Base-by-base conservation (phyloP, 78 protist species). In the Fonticula alba region DNA sequence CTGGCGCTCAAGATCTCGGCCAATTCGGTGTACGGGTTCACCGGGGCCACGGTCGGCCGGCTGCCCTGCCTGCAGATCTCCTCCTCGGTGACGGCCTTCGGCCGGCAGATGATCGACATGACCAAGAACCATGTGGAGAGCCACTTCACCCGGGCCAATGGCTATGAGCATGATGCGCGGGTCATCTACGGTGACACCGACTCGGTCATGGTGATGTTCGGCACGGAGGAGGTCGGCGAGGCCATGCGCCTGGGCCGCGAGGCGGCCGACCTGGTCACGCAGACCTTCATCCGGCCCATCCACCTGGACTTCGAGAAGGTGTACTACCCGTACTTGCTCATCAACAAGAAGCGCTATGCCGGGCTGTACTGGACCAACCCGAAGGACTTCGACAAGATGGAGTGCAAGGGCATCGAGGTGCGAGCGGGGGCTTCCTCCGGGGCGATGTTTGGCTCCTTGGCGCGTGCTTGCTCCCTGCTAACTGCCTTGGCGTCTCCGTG, bases 11-110 rank as follows among this genome's bases (percentile, higher is more conserved):
- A 95, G 81, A 72, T 95, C 35, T 66, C 84, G 0, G 99, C 99
- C 3, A 97, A 97, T 78, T 91, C 98, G 19, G 99, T 97, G n/a
- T 97, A 97, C 74, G 99, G 99, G 31, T 97, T 97, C 72, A 95
- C 99, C 7, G 99, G 99, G 20, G 95, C 99, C 10, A 74, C 80
- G 46, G 92, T 83, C 14, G 99, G 99, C 32, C 79, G 85, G 73
- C 76, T 97, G 47, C 99, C 99, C 0, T 93, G 98, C 59, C 64
- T 91, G 20, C 91, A 80, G 55, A 88, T 97, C 55, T 76, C 94
- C 17, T 35, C 89, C 22, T 37, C 81, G 13, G 98, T 95, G 32
- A 97, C 99, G 15, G 80, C 93, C 10, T 96, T 77, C 78, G 99
- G 99, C 3, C 86, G 99, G 31, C 70, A 84, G 32, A 96, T 97